Base-by-base conservation (phyloP, 2,329 filamentous ascomycete species). In the Helminthosporium solani region DNA sequence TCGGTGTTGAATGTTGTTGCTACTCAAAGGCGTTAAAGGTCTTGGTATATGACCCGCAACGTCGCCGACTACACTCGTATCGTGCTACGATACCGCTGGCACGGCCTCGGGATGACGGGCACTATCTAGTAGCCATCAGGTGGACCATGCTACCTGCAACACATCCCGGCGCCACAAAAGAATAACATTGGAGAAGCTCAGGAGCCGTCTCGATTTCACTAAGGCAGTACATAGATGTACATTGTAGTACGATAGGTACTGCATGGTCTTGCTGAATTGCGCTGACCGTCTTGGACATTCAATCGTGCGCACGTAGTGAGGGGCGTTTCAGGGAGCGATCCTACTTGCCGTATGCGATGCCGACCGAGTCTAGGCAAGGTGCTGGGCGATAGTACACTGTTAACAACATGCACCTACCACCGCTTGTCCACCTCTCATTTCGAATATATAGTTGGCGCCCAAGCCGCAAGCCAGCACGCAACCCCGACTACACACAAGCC, bases 81-180 rank as follows among this genome's bases (percentile, higher is more conserved):
- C 51, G 50, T 53, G 49, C 50, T 46, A 51, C 42, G 44, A 56
- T 57, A 53, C 64, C 66, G 58, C 49, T 55, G 61, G 65, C 64
- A 66, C 61, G 64, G 66, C 52, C 49, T 59, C 59, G 64, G 64
- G 57, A 65, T 53, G 38, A 42, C 44, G 37, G 36, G 41, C 40
- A 43, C 35, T 45, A 42, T 20, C 42, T 33, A 39, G 35, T 38
- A 16, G 21, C 35, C 44, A 42, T 20, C 42, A 33, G 38, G 35
- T 38, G 23, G 21, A 31, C 28, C 39, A 19, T 15, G 6, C 18
- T 28, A 20, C n/a, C 7, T 16, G 38, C 9, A 31, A 40, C 9
- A 31, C 28, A 31, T 31, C 28, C 28, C 28, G 11, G 30, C 23
- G n/a, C 39, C 20, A 47, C 25, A 31, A n/a, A 12, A 31, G 9